Conservation (phyloP, 1,284 basidiomycete genomes). For the Pholiota adiposa region DNA sequence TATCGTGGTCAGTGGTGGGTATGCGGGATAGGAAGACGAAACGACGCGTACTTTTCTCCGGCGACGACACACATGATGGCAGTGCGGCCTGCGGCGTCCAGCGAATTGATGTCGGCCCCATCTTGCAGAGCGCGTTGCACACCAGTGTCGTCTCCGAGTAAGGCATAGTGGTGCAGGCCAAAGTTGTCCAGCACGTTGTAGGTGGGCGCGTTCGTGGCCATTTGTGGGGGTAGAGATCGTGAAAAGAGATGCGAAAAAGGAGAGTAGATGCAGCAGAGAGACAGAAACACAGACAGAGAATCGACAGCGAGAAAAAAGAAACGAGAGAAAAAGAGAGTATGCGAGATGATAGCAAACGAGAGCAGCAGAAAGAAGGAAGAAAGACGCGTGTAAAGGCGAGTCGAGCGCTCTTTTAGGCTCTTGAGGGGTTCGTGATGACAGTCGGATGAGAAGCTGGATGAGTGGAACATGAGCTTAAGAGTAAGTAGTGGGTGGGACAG, state of each 20-base stretch:
- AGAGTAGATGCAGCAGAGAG: constrained; percentile 5
- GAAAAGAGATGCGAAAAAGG: constrained; percentile 16
- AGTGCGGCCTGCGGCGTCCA: constrained; percentile 61
- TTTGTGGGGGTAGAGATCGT: constrained; percentile 12
- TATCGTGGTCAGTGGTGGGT: constrained; percentile 8
- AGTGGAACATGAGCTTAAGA: constrained; percentile 24
- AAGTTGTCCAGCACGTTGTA: constrained; percentile 47
- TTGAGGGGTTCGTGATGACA: constrained; percentile 21
- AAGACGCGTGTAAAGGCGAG: constrained; percentile 1
- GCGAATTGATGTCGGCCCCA: constrained; percentile 69
- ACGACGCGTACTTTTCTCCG: constrained; percentile 60
- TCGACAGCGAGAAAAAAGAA: no score
- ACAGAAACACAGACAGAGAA: background rate
- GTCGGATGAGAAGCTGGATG: constrained; percentile 17
- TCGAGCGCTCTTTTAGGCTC: constrained; percentile 9
- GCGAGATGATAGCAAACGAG: constrained; percentile 9
- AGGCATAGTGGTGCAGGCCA: constrained; percentile 60
- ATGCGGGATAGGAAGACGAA: constrained; percentile 1
- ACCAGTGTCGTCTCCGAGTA: constrained; percentile 56
- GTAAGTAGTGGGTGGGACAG: constrained; percentile 14
- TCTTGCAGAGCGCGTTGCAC: constrained; percentile 54
- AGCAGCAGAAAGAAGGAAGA: constrained; percentile 7
- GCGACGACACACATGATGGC: constrained; percentile 69
- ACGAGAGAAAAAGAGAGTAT: constrained; percentile 12
- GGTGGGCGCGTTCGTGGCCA: constrained; percentile 14